phyloP scores from a whole-genome alignment of 345 rosid genomes.

The Mercurialis annua region DNA sequence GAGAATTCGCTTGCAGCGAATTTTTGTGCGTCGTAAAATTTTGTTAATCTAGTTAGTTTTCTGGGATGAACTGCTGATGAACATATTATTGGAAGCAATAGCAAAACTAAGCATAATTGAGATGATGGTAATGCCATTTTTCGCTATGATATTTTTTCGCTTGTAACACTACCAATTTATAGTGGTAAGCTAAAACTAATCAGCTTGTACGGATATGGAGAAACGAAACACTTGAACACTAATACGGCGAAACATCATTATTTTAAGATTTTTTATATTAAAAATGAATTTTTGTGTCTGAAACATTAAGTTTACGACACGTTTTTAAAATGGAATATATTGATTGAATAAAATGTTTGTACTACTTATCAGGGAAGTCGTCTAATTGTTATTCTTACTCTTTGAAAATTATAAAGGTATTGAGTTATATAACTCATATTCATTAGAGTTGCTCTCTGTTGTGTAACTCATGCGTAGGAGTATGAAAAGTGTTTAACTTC shows the following conservation, averaged over 20 bases:
- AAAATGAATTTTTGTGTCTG: too few relatives aligned
- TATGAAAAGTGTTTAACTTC: too few relatives aligned
- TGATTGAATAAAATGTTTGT: too few relatives aligned
- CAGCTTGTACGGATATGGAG: neutral
- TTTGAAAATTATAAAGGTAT: neutral
- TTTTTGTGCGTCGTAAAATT: neutral
- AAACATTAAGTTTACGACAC: too few relatives aligned
- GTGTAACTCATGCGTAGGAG: too few relatives aligned
- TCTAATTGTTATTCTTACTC: too few relatives aligned
- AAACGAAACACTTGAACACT: neutral
- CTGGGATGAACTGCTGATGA: conserved; percentile 7
- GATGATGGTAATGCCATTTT: conserved; percentile 13
- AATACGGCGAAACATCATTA: neutral
- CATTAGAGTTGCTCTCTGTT: too few relatives aligned
- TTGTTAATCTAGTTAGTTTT: neutral
- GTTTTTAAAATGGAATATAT: too few relatives aligned
- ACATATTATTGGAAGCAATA: neutral
- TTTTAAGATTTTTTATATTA: too few relatives aligned
- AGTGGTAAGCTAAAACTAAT: neutral
- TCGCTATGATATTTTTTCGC: neutral
- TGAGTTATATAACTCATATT: too few relatives aligned
- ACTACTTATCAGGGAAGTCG: too few relatives aligned
- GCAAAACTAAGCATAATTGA: neutral
- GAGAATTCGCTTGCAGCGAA: neutral
- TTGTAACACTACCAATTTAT: neutral